Base-by-base conservation (phyloP, 75 land plant genomes). In the Sequoiadendron giganteum region DNA sequence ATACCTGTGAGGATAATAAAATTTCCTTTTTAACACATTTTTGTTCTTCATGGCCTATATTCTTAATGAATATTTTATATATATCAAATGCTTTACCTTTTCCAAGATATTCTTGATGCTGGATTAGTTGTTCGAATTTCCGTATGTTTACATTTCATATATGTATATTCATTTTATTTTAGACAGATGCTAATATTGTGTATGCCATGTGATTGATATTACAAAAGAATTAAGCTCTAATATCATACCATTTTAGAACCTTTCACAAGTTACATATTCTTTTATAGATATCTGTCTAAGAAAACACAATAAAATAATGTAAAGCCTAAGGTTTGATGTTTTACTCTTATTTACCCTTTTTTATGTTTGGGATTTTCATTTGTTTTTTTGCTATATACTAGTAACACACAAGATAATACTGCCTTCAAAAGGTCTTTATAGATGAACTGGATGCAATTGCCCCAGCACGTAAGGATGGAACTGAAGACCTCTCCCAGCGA, bases 371-470 rank as follows among this genome's bases (percentile, higher is more conserved):
- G 30, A 85, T 36, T 87, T 42, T 42, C 28, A 28, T 61, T 54
- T 70, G 21, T 30, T 85, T 49, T 85, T 10, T 43, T 54, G 86
- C n/a, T 38, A 40, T 86, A 30, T 18, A 52, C 10, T 4, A n/a
- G n/a, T n/a, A n/a, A n/a, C 73, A 36, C 52, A 55, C 42, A 83
- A 43, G 86, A 80, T 80, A n/a, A 79, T 76, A 13, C 75, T 77
- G 55, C 25, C 6, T 86, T 84, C 83, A 85, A 73, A 88, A 98
- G 99, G 95, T 98, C 1, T 97, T 98, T 89, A 95, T 98, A 89
- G 99, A 98, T 93, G 99, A 98, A 88, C 93, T 98, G 92, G 99
- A 98, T 93, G 96, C 99, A 36, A 95, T 98, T 88, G 98, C 97
- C 43, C 99, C 99, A 56, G 91, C 94, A 87, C 91, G 99, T 18